Evolutionary conservation across 257 asterid genomes (phyloP).

Genomic region (Ilex aquifolium): DNA sequence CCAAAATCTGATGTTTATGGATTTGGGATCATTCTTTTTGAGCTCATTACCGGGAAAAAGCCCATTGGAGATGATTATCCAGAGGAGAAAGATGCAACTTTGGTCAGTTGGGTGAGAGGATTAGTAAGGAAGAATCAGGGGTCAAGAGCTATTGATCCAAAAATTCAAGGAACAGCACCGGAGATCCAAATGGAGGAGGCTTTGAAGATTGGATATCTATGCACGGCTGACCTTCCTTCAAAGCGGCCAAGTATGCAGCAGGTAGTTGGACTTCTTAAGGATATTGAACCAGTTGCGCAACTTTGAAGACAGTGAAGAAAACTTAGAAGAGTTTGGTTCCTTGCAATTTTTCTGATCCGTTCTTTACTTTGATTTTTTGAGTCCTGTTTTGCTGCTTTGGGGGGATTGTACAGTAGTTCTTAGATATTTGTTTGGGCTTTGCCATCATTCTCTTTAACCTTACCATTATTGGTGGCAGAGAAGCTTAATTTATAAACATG

Average conservation of each 20-base stretch:
- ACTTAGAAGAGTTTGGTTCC: not conserved
- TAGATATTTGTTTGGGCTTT: constrained; percentile 16
- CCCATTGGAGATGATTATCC: constrained; percentile 51
- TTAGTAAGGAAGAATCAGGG: constrained; percentile 45
- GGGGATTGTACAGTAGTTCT: constrained; percentile 35
- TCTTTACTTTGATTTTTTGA: not conserved
- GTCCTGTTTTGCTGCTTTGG: constrained; percentile 17
- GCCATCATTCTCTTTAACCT: constrained; percentile 4
- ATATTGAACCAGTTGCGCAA: constrained; percentile 50
- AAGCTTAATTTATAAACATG: constrained; percentile 18
- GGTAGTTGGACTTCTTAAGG: constrained; percentile 85
- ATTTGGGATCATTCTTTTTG: constrained; percentile 73
- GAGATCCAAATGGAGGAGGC: constrained; percentile 66
- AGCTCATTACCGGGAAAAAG: constrained; percentile 69
- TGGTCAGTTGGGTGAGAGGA: constrained; percentile 75
- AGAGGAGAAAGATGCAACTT: constrained; percentile 41
- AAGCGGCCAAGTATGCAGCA: constrained; percentile 89
- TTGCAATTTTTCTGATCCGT: not conserved
- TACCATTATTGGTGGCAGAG: constrained; percentile 16
- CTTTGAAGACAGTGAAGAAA: constrained; percentile 14
- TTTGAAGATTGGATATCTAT: constrained; percentile 75
- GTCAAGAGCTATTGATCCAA: constrained; percentile 59
- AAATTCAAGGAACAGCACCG: constrained; percentile 54
- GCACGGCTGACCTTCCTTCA: constrained; percentile 74
- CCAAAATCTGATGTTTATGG: constrained; percentile 79